Evolutionary conservation across 805 yeast species (phyloP).

Genomic region (Starmerella stigmatis): DNA sequence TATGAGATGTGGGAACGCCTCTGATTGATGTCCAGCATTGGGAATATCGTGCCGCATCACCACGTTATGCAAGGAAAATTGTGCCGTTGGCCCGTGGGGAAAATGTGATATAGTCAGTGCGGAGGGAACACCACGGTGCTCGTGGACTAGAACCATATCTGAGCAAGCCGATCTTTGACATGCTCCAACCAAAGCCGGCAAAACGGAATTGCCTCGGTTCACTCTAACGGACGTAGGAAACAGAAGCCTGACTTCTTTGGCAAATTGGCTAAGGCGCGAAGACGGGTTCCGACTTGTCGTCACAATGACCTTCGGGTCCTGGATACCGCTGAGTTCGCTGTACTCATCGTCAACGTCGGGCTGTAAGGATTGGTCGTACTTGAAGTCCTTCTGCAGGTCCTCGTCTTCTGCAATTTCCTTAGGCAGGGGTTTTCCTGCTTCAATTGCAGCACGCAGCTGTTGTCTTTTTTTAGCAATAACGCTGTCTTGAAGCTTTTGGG

Average conservation of each 20-base stretch:
- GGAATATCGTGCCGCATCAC: conserved; percentile 85
- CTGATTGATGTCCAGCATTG: conserved; percentile 77
- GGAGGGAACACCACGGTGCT: conserved; percentile 97
- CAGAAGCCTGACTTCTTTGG: conserved; percentile 80
- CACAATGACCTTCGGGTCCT: conserved; percentile 81
- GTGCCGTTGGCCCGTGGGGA: conserved; percentile 96
- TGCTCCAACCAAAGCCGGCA: conserved; percentile 74
- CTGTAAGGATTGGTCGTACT: conserved; percentile 73
- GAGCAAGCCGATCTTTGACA: conserved; percentile 73
- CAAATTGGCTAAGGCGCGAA: conserved; percentile 73
- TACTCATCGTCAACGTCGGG: conserved; percentile 78
- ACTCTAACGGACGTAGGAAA: conserved; percentile 83
- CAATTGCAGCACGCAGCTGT: conserved; percentile 75
- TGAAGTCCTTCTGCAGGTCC: conserved; percentile 65
- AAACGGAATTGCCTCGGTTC: conserved; percentile 85
- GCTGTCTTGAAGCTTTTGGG: conserved; percentile 83
- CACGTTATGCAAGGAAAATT: conserved; percentile 88
- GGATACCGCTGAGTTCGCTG: conserved; percentile 71
- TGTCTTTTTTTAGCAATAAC: conserved; percentile 76
- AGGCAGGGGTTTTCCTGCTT: conserved; percentile 80
- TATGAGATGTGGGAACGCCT: conserved; percentile 85
- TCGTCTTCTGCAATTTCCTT: conserved; percentile 85
- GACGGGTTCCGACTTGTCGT: conserved; percentile 92
- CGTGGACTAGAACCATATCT: conserved; percentile 79
- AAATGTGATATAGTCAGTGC: conserved; percentile 85